Conservation (phyloP, 2,329 filamentous ascomycete species). For the Pseudocercospora musae region DNA sequence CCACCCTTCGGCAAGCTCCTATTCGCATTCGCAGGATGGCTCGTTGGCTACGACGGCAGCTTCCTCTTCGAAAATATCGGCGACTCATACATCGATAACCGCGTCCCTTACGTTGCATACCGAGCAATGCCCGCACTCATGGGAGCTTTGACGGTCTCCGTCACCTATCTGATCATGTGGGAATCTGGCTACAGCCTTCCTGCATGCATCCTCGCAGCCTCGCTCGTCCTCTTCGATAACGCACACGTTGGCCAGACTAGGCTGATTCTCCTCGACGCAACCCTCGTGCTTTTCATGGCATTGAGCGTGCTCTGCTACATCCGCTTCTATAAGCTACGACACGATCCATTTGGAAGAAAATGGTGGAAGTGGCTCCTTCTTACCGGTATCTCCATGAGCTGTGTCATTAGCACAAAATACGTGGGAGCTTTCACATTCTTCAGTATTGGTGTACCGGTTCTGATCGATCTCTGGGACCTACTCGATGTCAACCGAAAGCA, state of each 20-base stretch:
- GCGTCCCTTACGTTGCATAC: conserved; percentile 95
- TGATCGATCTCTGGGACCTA: conserved; percentile 93
- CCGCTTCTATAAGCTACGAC: conserved; percentile 94
- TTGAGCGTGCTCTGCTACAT: conserved; percentile 91
- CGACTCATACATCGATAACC: conserved; percentile 95
- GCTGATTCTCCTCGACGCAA: conserved; percentile 90
- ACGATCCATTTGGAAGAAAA: conserved; percentile 84
- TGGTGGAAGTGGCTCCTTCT: conserved; percentile 99
- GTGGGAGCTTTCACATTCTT: conserved; percentile 96
- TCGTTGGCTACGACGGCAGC: conserved; percentile 92
- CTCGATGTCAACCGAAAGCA: conserved; percentile 81
- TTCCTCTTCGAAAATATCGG: conserved; percentile 99
- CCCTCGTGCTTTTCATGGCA: conserved; percentile 92
- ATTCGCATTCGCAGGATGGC: conserved; percentile 94
- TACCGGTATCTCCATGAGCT: conserved; percentile 90
- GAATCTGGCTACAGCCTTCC: conserved; percentile 96
- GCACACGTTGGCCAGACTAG: conserved; percentile 96
- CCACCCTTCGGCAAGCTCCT: conserved; percentile 97
- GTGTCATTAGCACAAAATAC: conserved; percentile 98
- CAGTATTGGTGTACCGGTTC: conserved; percentile 89
- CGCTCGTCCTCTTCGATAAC: conserved; percentile 90
- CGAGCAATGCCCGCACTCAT: conserved; percentile 88
- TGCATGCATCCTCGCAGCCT: conserved; percentile 80
- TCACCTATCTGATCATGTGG: conserved; percentile 98
- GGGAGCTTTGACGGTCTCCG: conserved; percentile 88